A percentile compares a stretch with the other conserved stretches of the same genome.
Conservation (phyloP, 2,329 filamentous ascomycete genomes). For the Emericellopsis atlantica region DNA sequence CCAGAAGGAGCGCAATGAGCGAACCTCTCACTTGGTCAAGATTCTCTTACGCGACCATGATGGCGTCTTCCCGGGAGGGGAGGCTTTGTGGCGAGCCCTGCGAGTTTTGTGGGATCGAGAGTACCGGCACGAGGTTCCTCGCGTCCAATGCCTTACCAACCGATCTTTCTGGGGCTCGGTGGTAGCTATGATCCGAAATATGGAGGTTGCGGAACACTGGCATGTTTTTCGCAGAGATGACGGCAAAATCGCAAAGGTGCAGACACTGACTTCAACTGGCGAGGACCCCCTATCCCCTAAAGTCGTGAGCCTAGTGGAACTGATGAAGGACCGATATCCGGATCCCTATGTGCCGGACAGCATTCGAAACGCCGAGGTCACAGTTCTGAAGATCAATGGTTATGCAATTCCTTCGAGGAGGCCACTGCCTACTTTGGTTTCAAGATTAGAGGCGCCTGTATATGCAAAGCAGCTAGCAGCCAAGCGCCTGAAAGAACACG, state of each 20-base stretch:
- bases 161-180: constrained; percentile 24
- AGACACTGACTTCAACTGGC: constrained; percentile 27
- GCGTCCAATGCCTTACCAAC: constrained; percentile 20
- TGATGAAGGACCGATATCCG: constrained; percentile 33
- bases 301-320: constrained; percentile 28
- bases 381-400: too few relatives aligned
- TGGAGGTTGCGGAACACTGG: constrained; percentile 23
- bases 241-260: constrained; percentile 29
- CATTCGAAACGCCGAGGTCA: constrained; percentile 5
- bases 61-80: constrained; percentile 38
- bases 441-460: constrained; percentile 33
- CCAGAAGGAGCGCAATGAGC: too few relatives aligned
- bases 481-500: constrained; percentile 14
- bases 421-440: not conserved
- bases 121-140: constrained; percentile 18
- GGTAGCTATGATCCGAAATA: constrained; percentile 22
- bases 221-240: constrained; percentile 27
- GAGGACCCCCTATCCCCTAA: constrained; percentile 28
- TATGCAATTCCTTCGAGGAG: too few relatives aligned
- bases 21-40: constrained; percentile 6
- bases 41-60: constrained; percentile 15
- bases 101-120: constrained; percentile 29
- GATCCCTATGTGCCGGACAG: constrained; percentile 12
- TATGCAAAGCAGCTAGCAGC: constrained; percentile 27
- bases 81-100: constrained; percentile 34